These are phyloP conservation scores for Pseudonectria buxi DNA, from an alignment of 2,329 filamentous ascomycete genomes.

Conservation along the genomic window DNA sequence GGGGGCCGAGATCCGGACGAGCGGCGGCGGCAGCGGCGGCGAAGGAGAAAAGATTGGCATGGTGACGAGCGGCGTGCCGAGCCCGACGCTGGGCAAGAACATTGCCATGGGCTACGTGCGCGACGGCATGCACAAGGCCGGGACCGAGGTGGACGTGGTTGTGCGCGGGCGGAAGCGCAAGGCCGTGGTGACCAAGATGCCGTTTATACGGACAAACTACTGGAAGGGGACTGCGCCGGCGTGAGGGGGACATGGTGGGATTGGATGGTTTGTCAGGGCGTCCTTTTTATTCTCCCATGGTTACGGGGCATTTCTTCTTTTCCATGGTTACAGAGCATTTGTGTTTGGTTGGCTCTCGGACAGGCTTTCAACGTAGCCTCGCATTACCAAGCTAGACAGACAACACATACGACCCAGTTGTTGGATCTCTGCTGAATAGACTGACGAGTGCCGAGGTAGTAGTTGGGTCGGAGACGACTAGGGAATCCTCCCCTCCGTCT, in stretches of 20 bases:
- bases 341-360: too few species aligned
- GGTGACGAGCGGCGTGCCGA: conserved; percentile 86
- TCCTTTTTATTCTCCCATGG: not conserved
- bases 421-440: conserved; percentile 12
- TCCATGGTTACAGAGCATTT: too few species aligned
- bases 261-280: not conserved
- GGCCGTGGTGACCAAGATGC: conserved; percentile 79
- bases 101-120: conserved; percentile 94
- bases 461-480: conserved; percentile 13
- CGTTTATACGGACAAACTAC: conserved; percentile 77
- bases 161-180: conserved; percentile 71
- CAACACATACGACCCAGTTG: conserved; percentile 16
- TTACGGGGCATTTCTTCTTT: too few species aligned
- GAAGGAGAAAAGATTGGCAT: conserved; percentile 64
- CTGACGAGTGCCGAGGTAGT: conserved; percentile 11
- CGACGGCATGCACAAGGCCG: conserved; percentile 74
- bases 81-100: conserved; percentile 78
- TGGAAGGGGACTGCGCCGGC: conserved; percentile 27
- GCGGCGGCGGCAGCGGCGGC: too few species aligned
- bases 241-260: not conserved
- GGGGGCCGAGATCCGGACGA: conserved; percentile 74
- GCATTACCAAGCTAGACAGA: not conserved
- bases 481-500: conserved; percentile 12
- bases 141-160: conserved; percentile 71
- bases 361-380: conserved; percentile 1